A percentile compares a stretch with the other conserved stretches of the same genome.
These are phyloP conservation scores for Plasmodium gonderi DNA, from an alignment of 169 alveolate species.

Conservation along the genomic window DNA sequence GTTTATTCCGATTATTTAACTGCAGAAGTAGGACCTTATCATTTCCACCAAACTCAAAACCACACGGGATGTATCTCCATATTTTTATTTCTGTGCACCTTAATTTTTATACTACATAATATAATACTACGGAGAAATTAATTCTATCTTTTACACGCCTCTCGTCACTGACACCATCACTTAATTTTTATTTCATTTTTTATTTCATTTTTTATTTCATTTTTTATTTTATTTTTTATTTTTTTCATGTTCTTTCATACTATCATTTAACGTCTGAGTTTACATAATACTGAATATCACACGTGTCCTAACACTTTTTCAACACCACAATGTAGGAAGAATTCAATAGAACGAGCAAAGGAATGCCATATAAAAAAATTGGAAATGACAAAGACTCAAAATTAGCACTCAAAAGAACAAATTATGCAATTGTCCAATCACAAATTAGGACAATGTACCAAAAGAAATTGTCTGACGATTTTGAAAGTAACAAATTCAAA, in stretches of 20 bases:
- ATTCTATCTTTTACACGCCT: no score
- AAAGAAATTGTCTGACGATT: background rate
- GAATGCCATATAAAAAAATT: constrained; percentile 51
- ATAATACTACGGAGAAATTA: no score
- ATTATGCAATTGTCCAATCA: constrained; percentile 32
- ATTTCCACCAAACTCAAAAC: background rate
- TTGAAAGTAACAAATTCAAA: background rate
- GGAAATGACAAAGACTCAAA: background rate
- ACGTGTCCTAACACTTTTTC: background rate
- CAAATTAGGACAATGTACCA: constrained; percentile 10
- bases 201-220: no score
- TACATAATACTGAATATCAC: no score
- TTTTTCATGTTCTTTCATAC: no score
- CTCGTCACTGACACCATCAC: no score
- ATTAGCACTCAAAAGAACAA: background rate
- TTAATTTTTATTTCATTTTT: no score
- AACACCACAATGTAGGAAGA: constrained; percentile 10
- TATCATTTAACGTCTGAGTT: no score
- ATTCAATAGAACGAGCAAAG: constrained; percentile 4
- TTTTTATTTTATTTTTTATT: no score
- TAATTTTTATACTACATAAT: background rate
- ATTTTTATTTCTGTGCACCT: background rate
- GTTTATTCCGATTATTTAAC: constrained; percentile 29
- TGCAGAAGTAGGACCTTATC: background rate
- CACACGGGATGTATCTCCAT: background rate